Base-by-base conservation (phyloP, 2,329 filamentous ascomycete species). In the Daldinia eschscholtzii region DNA sequence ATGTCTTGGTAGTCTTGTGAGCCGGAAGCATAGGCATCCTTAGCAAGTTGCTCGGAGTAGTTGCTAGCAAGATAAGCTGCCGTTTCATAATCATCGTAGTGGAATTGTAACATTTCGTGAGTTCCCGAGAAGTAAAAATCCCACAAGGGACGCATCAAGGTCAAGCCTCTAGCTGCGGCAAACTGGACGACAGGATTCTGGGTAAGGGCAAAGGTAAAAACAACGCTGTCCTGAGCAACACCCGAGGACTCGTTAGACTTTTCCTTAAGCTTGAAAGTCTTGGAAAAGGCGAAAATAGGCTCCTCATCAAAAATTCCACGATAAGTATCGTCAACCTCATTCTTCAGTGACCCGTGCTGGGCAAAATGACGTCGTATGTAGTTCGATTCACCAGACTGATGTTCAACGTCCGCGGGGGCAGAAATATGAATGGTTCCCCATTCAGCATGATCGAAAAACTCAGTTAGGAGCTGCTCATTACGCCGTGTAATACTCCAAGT, bases 341-440 rank as follows among this genome's bases (percentile, higher is more conserved):
- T 92, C 61, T 86, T 84, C 20, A 97, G 80, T 0, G 84, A 85
- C 4, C 92, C 90, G 12, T 86, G 89, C 65, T 85, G 84, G 0
- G 93, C 88, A 79, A 97, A 97, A 1, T 85, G 83, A 70, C 89
- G 88, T 59, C 93, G 88, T 23, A 96, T 81, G 7, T 84, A 69
- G 2, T 83, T 85, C 6, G 93, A 92, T 20, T 88, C 89, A 33
- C 92, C 93, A 70, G 87, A 88, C 80, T 95, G 89, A 76, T 94
- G 90, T 28, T 86, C 83, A 18, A 87, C 88, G 76, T 91, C 86
- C 70, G 84, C 82, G 23, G 93, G 92, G 1, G 85, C 93, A 23
- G 91, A 91, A 77, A 97, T 93, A 79, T 93, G 88, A 64, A 97
- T 79, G 30, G 89, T 91, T 3, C 93, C 93, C 93, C 93, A 97